These are phyloP conservation scores for Bretschneidera sinensis DNA, from an alignment of 345 rosid species.

Conservation along the genomic window DNA sequence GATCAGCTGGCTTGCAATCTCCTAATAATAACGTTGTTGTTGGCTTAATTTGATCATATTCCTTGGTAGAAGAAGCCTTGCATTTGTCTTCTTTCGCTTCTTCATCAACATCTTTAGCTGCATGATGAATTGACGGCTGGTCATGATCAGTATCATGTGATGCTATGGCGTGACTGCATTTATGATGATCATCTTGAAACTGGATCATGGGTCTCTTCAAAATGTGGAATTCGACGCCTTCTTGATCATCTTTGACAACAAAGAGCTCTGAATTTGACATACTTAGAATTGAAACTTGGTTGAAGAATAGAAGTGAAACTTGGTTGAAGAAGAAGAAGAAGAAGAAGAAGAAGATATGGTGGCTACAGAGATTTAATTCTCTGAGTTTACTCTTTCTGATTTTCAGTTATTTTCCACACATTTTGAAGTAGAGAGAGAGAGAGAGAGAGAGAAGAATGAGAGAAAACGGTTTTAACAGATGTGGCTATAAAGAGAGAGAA, in stretches of 20 bases:
- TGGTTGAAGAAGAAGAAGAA: no score
- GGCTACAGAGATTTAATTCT: not conserved
- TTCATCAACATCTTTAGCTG: not conserved
- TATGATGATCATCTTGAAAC: conserved; percentile 2
- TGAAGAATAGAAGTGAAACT: conserved; percentile 4
- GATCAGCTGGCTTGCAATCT: not conserved
- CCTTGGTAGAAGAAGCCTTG: not conserved
- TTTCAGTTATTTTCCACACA: not conserved
- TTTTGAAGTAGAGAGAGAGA: conserved; percentile 9
- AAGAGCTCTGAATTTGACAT: conserved; percentile 31
- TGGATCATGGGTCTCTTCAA: conserved; percentile 21
- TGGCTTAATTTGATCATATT: no score
- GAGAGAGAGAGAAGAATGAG: no score
- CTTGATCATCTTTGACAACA: conserved; percentile 25
- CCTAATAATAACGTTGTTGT: not conserved
- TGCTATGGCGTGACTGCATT: not conserved
- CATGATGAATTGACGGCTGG: not conserved
- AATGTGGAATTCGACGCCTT: conserved; percentile 23
- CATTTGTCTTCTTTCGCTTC: conserved; percentile 2
- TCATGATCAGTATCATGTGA: no score
- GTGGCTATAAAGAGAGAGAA: not conserved
- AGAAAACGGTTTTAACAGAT: not conserved
- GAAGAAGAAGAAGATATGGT: no score
- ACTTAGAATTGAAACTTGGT: conserved; percentile 4
- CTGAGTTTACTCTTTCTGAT: not conserved